Evolutionary conservation across 1,284 basidiomycete genomes (phyloP).

Genomic region (Mycena sp.): DNA sequence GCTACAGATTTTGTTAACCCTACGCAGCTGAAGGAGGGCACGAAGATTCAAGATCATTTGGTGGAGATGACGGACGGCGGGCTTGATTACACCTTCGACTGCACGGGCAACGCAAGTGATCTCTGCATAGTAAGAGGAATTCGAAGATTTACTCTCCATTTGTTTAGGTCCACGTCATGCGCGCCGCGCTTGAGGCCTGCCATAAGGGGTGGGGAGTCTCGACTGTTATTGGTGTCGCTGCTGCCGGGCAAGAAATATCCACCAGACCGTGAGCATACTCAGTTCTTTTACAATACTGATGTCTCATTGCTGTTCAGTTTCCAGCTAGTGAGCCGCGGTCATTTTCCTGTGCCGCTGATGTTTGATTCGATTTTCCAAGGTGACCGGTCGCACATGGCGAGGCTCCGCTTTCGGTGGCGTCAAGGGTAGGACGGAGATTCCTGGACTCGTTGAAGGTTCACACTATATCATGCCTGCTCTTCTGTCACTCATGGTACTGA

Average conservation of each 20-base stretch:
- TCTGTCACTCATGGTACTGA: not conserved
- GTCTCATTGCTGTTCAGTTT: constrained; percentile 60
- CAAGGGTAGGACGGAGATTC: constrained; percentile 95
- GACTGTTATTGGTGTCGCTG: constrained; percentile 94
- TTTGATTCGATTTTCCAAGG: constrained; percentile 41
- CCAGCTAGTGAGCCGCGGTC: constrained; percentile 56
- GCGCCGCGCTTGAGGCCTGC: constrained; percentile 94
- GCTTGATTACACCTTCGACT: constrained; percentile 97
- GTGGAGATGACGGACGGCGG: constrained; percentile 97
- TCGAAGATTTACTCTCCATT: constrained; percentile 10
- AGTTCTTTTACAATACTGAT: not conserved
- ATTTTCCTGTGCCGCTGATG: constrained; percentile 1
- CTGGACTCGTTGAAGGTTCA: constrained; percentile 84
- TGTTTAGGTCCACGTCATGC: constrained; percentile 90
- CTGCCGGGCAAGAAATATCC: constrained; percentile 97
- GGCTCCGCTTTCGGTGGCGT: constrained; percentile 98
- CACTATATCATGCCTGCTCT: not conserved
- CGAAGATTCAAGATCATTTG: constrained; percentile 89
- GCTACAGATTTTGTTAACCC: constrained; percentile 98
- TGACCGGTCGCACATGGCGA: constrained; percentile 96
- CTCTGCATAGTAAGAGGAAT: not conserved
- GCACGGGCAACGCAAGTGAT: constrained; percentile 86
- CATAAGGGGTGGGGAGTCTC: constrained; percentile 99
- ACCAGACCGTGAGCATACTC: constrained; percentile 85
- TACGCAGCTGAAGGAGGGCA: constrained; percentile 75